A percentile compares a stretch with the other conserved stretches of the same genome.
Conservation (phyloP, 495 filamentous ascomycete genomes). For the Aspergillus conjunctus region DNA sequence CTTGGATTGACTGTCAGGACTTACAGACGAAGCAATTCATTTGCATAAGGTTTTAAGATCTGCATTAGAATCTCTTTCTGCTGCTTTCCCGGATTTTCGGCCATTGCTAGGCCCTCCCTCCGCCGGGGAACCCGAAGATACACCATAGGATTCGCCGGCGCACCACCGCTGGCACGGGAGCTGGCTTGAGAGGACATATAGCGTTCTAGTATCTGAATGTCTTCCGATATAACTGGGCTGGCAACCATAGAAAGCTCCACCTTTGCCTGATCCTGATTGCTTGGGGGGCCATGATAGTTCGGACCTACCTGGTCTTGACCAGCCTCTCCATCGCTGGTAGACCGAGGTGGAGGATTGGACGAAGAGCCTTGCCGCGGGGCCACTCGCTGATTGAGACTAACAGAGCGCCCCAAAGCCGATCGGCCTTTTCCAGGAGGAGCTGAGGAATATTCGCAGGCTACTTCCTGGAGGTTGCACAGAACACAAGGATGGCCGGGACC, state of each 20-base stretch:
- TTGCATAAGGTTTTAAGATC: slow-evolving; percentile 30
- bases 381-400: background rate
- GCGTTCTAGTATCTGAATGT: slow-evolving; percentile 30
- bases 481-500: slow-evolving; percentile 28
- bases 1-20: background rate
- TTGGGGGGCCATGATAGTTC: slow-evolving; percentile 20
- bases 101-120: slow-evolving; percentile 34
- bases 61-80: slow-evolving; percentile 22
- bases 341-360: slow-evolving; percentile 4
- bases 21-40: slow-evolving; percentile 35
- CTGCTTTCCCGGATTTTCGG: slow-evolving; percentile 29
- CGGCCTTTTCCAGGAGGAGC: background rate
- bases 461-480: slow-evolving; percentile 29
- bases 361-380: slow-evolving; percentile 1
- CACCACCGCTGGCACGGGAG: slow-evolving; percentile 11
- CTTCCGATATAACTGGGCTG: slow-evolving; percentile 33
- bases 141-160: slow-evolving; percentile 22
- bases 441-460: slow-evolving; percentile 18
- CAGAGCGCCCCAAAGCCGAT: background rate
- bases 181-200: slow-evolving; percentile 31
- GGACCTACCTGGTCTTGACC: slow-evolving; percentile 9
- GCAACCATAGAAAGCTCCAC: slow-evolving; percentile 25
- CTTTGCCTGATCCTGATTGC: slow-evolving; percentile 1
- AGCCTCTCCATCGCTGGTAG: slow-evolving; percentile 16
- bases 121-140: slow-evolving; percentile 27